Percentiles rank a stretch among this genome's conserved stretches.
phyloP scores from a whole-genome alignment of 1,284 basidiomycete genomes.

The Hypsizygus ulmarius region DNA sequence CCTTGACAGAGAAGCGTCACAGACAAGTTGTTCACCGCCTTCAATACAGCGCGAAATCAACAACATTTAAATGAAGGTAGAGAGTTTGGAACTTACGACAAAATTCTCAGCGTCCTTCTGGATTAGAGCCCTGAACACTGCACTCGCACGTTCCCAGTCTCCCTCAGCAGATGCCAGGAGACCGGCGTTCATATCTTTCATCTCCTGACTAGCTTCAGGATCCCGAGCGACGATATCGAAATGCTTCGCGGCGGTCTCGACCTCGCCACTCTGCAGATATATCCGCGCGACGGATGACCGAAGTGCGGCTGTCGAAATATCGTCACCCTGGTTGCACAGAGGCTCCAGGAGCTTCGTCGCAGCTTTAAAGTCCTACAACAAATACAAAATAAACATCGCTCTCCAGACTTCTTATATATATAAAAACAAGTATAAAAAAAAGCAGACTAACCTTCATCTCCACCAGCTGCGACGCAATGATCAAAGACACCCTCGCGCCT shows the following conservation, averaged over 20 bases:
- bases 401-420: neutral
- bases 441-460: slow-evolving; percentile 63
- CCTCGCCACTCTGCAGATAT: slow-evolving; percentile 68
- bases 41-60: neutral
- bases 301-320: slow-evolving; percentile 47
- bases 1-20: slow-evolving; percentile 70
- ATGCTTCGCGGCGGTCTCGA: slow-evolving; percentile 53
- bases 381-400: neutral
- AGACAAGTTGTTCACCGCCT: slow-evolving; percentile 79
- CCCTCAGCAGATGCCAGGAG: slow-evolving; percentile 64
- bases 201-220: slow-evolving; percentile 37
- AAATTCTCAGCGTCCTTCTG: slow-evolving; percentile 55
- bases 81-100: slow-evolving; percentile 41
- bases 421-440: neutral
- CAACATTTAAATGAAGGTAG: neutral
- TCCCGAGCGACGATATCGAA: slow-evolving; percentile 50
- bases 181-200: slow-evolving; percentile 60
- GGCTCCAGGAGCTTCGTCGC: slow-evolving; percentile 63
- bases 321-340: slow-evolving; percentile 47
- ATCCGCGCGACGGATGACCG: slow-evolving; percentile 69
- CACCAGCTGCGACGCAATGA: slow-evolving; percentile 70
- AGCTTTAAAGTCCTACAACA: slow-evolving; percentile 62
- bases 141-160: slow-evolving; percentile 58
- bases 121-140: slow-evolving; percentile 43
- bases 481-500: slow-evolving; percentile 62